These are phyloP conservation scores for Tuber magnatum DNA, from an alignment of 495 filamentous ascomycete species.

Conservation along the genomic window DNA sequence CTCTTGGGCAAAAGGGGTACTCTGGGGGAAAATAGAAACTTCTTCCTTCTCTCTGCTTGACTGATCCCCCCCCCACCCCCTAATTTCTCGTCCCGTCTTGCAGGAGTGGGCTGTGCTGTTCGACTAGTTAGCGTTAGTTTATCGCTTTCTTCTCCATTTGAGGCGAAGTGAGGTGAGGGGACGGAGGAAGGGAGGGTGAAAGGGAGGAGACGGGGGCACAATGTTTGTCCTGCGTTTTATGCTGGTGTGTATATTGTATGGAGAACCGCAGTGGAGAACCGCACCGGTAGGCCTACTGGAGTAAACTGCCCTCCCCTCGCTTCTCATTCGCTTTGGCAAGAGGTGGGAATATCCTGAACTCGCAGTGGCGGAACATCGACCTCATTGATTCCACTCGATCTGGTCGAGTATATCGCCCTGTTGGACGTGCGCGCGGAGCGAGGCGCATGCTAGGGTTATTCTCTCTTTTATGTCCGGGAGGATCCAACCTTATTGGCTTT, in stretches of 20 bases:
- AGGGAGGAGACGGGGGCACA: background rate
- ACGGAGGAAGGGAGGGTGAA: background rate
- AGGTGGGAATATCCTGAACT: background rate
- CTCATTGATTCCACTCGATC: background rate
- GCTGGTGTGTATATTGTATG: background rate
- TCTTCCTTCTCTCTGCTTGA: background rate
- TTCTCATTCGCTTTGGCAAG: background rate
- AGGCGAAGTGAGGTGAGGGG: background rate
- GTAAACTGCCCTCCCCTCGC: background rate
- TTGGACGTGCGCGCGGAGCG: background rate
- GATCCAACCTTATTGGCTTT: background rate
- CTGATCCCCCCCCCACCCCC: too few relatives aligned
- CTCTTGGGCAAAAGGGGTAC: background rate
- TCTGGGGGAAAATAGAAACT: constrained; percentile 4
- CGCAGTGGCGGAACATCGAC: background rate
- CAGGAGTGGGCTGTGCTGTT: background rate
- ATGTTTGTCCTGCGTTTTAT: constrained; percentile 1
- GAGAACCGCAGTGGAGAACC: background rate
- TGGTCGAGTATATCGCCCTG: background rate
- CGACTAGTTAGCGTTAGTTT: background rate
- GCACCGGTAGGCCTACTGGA: background rate
- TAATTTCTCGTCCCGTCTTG: background rate
- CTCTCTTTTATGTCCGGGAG: background rate
- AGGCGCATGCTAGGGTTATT: background rate
- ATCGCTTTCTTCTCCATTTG: background rate